Base-by-base conservation (phyloP, 305 asterid species). In the Galium porrigens region DNA sequence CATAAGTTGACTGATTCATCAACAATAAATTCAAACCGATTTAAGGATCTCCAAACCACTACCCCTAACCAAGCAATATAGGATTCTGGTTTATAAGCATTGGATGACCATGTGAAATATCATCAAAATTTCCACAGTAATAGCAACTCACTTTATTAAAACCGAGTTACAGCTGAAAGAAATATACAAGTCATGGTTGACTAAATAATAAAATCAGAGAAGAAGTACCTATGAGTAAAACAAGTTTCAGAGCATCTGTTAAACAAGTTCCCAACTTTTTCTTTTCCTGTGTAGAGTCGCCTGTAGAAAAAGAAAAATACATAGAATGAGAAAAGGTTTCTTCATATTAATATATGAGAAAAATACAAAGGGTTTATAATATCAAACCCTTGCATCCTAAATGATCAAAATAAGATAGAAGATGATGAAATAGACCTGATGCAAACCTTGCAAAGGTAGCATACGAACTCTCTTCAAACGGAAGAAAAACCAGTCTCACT, bases 381-480 rank as follows among this genome's bases (percentile, higher is more conserved):
- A 20, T 66, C 39, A 67, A 68, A 30, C 15, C 63, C 67, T 42
- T 46, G 55, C 22, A 63, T 63, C 64, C 58, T 44, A 54, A 0
- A 34, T 10, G 46, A 58, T 49, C 61, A n/a, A 65, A 57, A 44
- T 6, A 72, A 57, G 44, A 63, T 39, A 65, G 32, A 64, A 56
- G 77, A 59, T 25, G 57, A 65, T 64, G 94, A 80, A 70, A 71
- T 82, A 82, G 81, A 92, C 99, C 95, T 89, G 96, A 82, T 63
- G 94, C 88, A 68, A 90, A 92, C 94, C 91, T 89, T 82, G 99
- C 99, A 83, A 92, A 92, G 46, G 97, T 84, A 64, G 82, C 74
- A 69, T 85, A 89, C 22, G 95, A 87, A 78, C 97, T 92, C 78
- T 92, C 99, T 77, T 92, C 97, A 70, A 92, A 92, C 32, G 99